phyloP scores from a whole-genome alignment of 2,329 filamentous ascomycete species.

The Polytolypa hystricis region DNA sequence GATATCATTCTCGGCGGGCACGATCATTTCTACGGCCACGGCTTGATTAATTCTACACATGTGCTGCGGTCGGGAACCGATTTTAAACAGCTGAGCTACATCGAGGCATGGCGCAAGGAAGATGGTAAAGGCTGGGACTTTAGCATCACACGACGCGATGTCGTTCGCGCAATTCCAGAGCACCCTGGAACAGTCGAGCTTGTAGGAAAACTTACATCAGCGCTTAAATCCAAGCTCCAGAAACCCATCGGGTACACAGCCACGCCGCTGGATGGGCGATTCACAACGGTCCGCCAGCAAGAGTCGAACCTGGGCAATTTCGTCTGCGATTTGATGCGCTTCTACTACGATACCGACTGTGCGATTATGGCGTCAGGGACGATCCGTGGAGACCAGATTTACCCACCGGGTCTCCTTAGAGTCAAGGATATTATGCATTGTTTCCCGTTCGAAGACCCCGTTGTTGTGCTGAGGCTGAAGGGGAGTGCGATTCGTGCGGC shows the following conservation, averaged over 20 bases:
- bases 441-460: slow-evolving; percentile 86
- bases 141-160: slow-evolving; percentile 62
- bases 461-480: slow-evolving; percentile 61
- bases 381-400: slow-evolving; percentile 79
- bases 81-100: slow-evolving; percentile 84
- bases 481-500: slow-evolving; percentile 68
- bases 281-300: slow-evolving; percentile 63
- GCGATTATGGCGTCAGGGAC: slow-evolving; percentile 76
- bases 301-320: slow-evolving; percentile 88
- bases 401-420: slow-evolving; percentile 65
- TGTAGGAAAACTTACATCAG: slow-evolving; percentile 58
- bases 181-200: slow-evolving; percentile 51
- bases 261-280: slow-evolving; percentile 72
- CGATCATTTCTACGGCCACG: slow-evolving; percentile 79
- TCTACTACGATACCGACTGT: slow-evolving; percentile 70
- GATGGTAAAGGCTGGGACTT: slow-evolving; percentile 58
- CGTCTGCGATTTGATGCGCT: slow-evolving; percentile 81
- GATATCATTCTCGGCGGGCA: slow-evolving; percentile 84
- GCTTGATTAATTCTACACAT: slow-evolving; percentile 65
- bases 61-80: slow-evolving; percentile 80
- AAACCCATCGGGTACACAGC: slow-evolving; percentile 77
- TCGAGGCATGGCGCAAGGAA: slow-evolving; percentile 58
- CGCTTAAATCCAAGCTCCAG: slow-evolving; percentile 63
- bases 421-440: slow-evolving; percentile 78
- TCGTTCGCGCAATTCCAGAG: slow-evolving; percentile 56